Percentiles rank a stretch among this genome's conserved stretches.
phyloP scores from a whole-genome alignment of 768 basidiomycete genomes.

The Pisolithus marmoratus region DNA sequence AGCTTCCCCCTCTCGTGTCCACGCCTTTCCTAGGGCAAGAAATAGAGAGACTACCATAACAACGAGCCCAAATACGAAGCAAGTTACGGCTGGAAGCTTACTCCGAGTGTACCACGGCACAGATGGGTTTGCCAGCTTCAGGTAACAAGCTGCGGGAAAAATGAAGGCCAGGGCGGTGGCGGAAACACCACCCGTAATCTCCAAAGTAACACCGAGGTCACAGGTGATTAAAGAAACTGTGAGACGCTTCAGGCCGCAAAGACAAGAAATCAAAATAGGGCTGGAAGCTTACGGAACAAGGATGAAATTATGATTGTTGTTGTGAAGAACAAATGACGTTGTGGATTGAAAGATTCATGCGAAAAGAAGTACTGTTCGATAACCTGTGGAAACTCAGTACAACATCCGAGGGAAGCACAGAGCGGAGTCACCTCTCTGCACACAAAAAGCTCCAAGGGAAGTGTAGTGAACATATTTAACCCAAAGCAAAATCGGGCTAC shows the following conservation, averaged over 20 bases:
- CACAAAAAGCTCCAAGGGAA: constrained; percentile 94
- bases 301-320: constrained; percentile 74
- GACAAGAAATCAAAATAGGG: not conserved
- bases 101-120: constrained; percentile 61
- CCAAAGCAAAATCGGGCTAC: constrained; percentile 93
- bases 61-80: constrained; percentile 65
- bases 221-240: constrained; percentile 88
- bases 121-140: constrained; percentile 58
- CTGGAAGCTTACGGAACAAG: constrained; percentile 60
- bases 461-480: constrained; percentile 96
- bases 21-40: constrained; percentile 72
- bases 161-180: constrained; percentile 91
- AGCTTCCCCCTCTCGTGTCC: constrained; percentile 64
- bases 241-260: not conserved
- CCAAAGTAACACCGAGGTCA: constrained; percentile 96
- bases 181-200: constrained; percentile 96
- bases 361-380: constrained; percentile 96
- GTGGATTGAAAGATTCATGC: constrained; percentile 72
- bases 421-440: constrained; percentile 73
- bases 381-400: constrained; percentile 45
- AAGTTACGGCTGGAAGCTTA: constrained; percentile 71
- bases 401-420: not conserved
- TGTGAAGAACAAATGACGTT: constrained; percentile 89
- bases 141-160: constrained; percentile 83
- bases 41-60: constrained; percentile 77